Base-by-base conservation (phyloP, 805 yeast genomes). In the Blastobotrys americana region DNA sequence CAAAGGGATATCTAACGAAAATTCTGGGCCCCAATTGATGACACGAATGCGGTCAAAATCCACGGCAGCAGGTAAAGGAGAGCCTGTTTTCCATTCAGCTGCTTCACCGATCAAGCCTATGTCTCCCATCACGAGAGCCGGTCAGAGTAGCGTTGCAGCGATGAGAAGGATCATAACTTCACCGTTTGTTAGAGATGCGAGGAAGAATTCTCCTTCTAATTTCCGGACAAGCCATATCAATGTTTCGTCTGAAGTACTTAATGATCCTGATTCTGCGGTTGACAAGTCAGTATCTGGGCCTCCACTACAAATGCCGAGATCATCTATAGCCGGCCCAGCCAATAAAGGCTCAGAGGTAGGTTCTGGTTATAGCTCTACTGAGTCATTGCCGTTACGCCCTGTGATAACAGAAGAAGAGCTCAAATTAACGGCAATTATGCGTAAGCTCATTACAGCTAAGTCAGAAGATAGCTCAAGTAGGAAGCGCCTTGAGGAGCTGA, bases 131-230 rank as follows among this genome's bases (percentile, higher is more conserved):
- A 41, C 39, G 9, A 20, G 44, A 3, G 34, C 45, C 2, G 31
- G 43, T 15, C 42, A 38, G 37, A 35, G 45, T 16, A 44, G 43
- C 28, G 52, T 45, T 5, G 43, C 53, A 2, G 51, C 53, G 15
- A 51, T 52, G 16, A 19, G 50, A 23, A 34, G 55, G 18, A 51
- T 51, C 49, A 45, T 51, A n/a, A 21, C 47, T 20, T 50, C 53
- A 17, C 53, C 53, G 13, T 51, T 42, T 43, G 43, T 39, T 10
- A 37, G 25, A 16, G 41, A 47, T 23, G 43, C 41, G 10, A 34
- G 47, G 16, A 34, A 25, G 3, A 16, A 17, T 16, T 36, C 39
- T 4, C 39, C 35, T 20, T 37, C 31, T 19, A 19, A 17, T n/a
- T 21, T 8, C 15, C 19, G 19, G 18, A 16, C 40, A 36, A 34